phyloP scores from a whole-genome alignment of 257 asterid genomes.

The Rhazya stricta region DNA sequence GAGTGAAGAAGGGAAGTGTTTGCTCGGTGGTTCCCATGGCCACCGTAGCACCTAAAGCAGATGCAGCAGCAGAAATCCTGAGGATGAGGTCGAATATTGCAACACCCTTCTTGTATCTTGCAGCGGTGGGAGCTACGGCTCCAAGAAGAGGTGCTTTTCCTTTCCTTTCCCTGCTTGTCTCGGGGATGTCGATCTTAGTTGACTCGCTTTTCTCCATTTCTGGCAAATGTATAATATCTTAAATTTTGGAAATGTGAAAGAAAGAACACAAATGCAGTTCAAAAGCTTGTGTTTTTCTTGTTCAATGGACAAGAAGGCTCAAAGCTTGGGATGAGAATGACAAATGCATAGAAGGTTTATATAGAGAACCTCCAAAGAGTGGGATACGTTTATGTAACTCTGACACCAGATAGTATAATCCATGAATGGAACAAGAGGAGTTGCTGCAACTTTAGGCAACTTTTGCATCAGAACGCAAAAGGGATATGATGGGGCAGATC shows the following conservation, averaged over 20 bases:
- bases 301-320: not conserved
- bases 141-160: conserved; percentile 74
- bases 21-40: conserved; percentile 79
- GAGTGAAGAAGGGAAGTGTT: conserved; percentile 88
- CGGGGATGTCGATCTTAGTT: conserved; percentile 47
- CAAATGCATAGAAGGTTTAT: conserved; percentile 21
- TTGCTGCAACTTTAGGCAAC: conserved; percentile 29
- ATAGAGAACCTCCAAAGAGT: not conserved
- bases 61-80: conserved; percentile 52
- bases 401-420: conserved; percentile 17
- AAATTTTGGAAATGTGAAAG: not conserved
- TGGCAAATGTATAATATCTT: not conserved
- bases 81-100: conserved; percentile 72
- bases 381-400: not conserved
- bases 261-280: not conserved
- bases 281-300: not conserved
- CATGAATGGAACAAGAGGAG: conserved; percentile 51
- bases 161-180: conserved; percentile 60
- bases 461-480: conserved; percentile 22
- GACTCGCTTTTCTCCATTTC: conserved; percentile 56
- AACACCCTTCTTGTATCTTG: conserved; percentile 44
- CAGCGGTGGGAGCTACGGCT: conserved; percentile 17
- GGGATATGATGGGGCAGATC: conserved; percentile 38
- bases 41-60: conserved; percentile 61
- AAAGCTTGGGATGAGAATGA: conserved; percentile 32